A percentile compares a stretch with the other conserved stretches of the same genome.
phyloP scores from a whole-genome alignment of 441 rosid genomes.

The Corymbia calophylla region DNA sequence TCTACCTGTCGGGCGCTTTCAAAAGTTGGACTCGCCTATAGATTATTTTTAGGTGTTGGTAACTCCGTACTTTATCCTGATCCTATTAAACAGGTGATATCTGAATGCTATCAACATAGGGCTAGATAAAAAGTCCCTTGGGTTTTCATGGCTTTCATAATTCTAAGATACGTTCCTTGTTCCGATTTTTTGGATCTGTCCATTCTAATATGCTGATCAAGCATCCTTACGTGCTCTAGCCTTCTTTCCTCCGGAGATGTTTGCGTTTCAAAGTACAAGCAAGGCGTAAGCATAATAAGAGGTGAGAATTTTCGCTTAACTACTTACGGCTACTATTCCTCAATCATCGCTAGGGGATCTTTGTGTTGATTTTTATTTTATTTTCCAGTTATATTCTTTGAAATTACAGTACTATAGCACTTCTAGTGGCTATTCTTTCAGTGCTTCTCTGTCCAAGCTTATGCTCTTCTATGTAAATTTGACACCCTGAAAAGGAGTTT shows the following conservation, averaged over 20 bases:
- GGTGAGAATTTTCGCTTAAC: slow-evolving; percentile 24
- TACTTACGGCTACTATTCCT: background rate
- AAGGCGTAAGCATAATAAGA: slow-evolving; percentile 36
- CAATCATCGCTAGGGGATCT: background rate
- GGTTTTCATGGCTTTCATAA: background rate
- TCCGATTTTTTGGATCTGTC: background rate
- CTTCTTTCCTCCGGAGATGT: slow-evolving; percentile 71
- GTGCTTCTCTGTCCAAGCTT: background rate
- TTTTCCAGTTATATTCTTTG: background rate
- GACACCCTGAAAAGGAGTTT: background rate
- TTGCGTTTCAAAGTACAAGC: slow-evolving; percentile 47
- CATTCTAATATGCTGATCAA: background rate
- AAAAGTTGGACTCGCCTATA: background rate
- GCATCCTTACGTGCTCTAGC: slow-evolving; percentile 32
- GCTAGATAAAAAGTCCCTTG: background rate
- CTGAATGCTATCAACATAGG: background rate
- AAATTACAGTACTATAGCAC: background rate
- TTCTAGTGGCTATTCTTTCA: background rate
- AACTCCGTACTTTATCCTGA: background rate
- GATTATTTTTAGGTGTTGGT: background rate
- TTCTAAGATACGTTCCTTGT: background rate
- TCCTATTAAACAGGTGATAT: background rate
- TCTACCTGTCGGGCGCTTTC: background rate
- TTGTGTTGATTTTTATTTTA: background rate
- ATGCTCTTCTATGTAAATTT: background rate